Evolutionary conservation across 2,329 filamentous ascomycete genomes (phyloP), one percentile per base, ranked within the genome.

Genomic region (Phaeoacremonium minimum): DNA sequence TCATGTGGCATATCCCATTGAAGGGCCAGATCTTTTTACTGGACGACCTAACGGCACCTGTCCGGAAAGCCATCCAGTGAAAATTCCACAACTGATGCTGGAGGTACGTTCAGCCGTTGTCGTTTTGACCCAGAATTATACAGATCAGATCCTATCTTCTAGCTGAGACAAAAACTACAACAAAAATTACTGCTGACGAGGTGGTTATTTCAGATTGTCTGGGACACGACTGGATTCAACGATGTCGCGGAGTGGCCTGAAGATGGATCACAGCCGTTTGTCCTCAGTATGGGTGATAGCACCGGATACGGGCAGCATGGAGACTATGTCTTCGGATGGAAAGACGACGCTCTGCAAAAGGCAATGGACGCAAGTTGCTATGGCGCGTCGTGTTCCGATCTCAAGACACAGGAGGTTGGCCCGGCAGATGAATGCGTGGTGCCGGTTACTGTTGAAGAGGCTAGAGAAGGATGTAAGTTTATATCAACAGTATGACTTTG

Each of bases 1-100:
- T 16, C 53, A 57, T 36, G 47, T 78, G 43, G 58, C 65, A 3
- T 78, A 77, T 43, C 73, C 72, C 2, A 55, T 41, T 33, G 56
- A 32, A 38, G 32, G 9, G 46, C 34, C 6, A 52, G 55, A 5
- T 49, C 45, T 7, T 58, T 58, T 34, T 51, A 55, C 30, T 44
- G 47, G 4, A 51, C 46, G 2, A n/a, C n/a, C n/a, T n/a, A 41
- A 57, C 28, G 54, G 51, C 0, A 41, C 57, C 4, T 69, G 65
- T 43, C 64, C 66, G 1, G 32, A 51, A 20, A 58, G 52, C 5
- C 63, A 71, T 49, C 68, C 68, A 6, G 55, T 63, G 5, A 58
- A 60, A 4, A 56, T 70, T 5, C 57, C 66, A 1, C 68, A 69
- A 42, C 50, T 70, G 7, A 64, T 65, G 51, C 61, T 65, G 50